Conservation (phyloP, 2,329 filamentous ascomycete species). For the Hansfordia pulvinata region DNA sequence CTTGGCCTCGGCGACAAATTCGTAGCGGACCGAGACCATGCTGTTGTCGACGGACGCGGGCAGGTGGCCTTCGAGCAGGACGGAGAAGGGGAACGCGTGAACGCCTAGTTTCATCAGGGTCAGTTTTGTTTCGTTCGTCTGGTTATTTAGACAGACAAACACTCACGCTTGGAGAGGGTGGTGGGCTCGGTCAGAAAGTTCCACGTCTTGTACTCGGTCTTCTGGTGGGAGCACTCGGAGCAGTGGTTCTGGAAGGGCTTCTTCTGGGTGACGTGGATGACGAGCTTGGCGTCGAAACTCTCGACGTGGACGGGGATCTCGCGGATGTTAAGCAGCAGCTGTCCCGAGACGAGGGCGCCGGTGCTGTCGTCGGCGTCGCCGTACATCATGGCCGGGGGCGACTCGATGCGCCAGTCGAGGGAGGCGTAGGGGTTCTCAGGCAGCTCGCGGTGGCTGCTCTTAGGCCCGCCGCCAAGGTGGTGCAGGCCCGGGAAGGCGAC, state of each 20-base stretch:
- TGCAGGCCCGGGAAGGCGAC: constrained; percentile 26
- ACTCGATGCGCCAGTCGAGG: constrained; percentile 58
- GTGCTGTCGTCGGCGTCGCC: constrained; percentile 62
- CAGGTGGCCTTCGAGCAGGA: constrained; percentile 72
- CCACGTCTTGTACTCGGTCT: constrained; percentile 67
- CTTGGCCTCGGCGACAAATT: constrained; percentile 55
- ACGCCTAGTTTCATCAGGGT: constrained; percentile 35
- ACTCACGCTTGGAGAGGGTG: constrained; percentile 33
- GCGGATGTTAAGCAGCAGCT: constrained; percentile 60
- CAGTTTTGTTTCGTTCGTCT: constrained; percentile 14
- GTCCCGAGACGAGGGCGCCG: constrained; percentile 75
- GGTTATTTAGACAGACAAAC: background rate
- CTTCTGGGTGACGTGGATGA: constrained; percentile 61
- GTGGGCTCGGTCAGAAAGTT: constrained; percentile 51
- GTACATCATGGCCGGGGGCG: constrained; percentile 75
- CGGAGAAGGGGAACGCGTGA: constrained; percentile 81
- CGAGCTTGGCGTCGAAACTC: constrained; percentile 58
- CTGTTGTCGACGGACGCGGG: constrained; percentile 68
- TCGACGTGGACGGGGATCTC: constrained; percentile 55
- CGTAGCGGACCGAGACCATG: constrained; percentile 64
- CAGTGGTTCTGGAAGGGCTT: constrained; percentile 73
- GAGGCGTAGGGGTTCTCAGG: constrained; percentile 23
- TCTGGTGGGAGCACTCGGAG: constrained; percentile 57
- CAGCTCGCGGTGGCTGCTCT: constrained; percentile 24
- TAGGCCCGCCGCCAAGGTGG: constrained; percentile 25